These are phyloP conservation scores for Mycena haematopus DNA, from an alignment of 768 basidiomycete species.

Conservation along the genomic window DNA sequence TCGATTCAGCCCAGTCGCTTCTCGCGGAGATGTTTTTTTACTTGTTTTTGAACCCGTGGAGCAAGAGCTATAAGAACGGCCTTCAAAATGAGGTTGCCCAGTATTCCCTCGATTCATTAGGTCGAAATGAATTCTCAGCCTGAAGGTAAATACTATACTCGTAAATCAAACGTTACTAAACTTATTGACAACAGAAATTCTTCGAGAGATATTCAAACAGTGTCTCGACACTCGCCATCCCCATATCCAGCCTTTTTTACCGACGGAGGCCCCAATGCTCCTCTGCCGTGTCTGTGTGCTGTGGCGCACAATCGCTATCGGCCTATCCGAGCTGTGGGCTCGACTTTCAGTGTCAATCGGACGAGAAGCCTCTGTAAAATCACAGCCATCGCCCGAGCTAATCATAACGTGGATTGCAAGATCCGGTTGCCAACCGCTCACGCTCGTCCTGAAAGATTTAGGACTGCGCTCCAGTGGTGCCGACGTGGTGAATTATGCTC, in stretches of 20 bases:
- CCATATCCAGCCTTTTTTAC: slow-evolving; percentile 9
- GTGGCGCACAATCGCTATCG: slow-evolving; percentile 14
- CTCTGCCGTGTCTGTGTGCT: slow-evolving; percentile 11
- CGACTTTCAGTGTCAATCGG: slow-evolving; percentile 14
- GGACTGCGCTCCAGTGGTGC: background rate
- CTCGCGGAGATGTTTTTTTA: background rate
- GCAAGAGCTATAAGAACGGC: background rate
- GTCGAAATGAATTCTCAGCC: slow-evolving; percentile 1
- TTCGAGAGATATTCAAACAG: slow-evolving; percentile 19
- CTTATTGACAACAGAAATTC: slow-evolving; percentile 5
- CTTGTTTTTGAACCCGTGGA: background rate
- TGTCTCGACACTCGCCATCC: slow-evolving; percentile 14
- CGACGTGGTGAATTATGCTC: slow-evolving; percentile 4
- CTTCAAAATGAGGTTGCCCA: background rate
- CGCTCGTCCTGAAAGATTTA: slow-evolving; percentile 11
- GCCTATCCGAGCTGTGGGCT: slow-evolving; percentile 17
- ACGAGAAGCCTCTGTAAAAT: background rate
- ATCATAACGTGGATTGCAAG: slow-evolving; percentile 20
- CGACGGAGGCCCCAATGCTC: slow-evolving; percentile 20
- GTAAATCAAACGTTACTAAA: background rate
- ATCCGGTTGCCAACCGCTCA: slow-evolving; percentile 18
- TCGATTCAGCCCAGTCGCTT: background rate
- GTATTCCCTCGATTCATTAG: background rate
- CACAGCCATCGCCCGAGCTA: slow-evolving; percentile 4
- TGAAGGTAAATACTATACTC: slow-evolving; percentile 1